Conservation (phyloP, 176 grass and related monocot species). For the Aegilops longissima region DNA sequence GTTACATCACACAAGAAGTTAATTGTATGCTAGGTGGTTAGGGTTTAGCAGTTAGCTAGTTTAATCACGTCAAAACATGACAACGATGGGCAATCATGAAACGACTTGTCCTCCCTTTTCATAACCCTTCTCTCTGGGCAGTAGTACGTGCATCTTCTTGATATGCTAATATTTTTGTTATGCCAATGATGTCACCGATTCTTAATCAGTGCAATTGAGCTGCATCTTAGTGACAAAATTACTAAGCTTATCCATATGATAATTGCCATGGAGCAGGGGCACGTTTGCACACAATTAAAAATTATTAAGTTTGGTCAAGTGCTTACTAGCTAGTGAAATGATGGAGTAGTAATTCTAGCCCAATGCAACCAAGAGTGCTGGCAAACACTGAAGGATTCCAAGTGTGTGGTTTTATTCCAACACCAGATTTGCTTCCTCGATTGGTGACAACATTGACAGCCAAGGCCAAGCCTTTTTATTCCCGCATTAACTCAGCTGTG, state of each 20-base stretch:
- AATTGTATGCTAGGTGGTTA: conserved; percentile 50
- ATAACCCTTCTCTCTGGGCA: conserved; percentile 14
- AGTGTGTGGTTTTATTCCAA: conserved; percentile 48
- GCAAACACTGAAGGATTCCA: conserved; percentile 46
- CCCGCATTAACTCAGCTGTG: conserved; percentile 22
- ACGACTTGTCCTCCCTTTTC: conserved; percentile 12
- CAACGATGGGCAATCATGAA: conserved; percentile 34
- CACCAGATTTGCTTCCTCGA: conserved; percentile 59
- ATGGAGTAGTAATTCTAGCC: conserved; percentile 17
- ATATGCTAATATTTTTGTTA: conserved; percentile 25
- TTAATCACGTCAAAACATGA: conserved; percentile 49
- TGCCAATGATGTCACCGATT: conserved; percentile 19
- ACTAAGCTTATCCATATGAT: conserved; percentile 27
- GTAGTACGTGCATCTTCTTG: conserved; percentile 25
- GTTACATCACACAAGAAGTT: conserved; percentile 42
- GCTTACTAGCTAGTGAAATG: conserved; percentile 29
- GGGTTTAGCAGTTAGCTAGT: conserved; percentile 39
- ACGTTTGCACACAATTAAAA: conserved; percentile 29
- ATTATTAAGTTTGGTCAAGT: neutral
- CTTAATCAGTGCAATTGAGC: conserved; percentile 3
- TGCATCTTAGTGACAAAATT: conserved; percentile 27
- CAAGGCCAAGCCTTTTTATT: conserved; percentile 28
- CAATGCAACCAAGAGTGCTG: conserved; percentile 39
- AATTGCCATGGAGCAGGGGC: conserved; percentile 7
- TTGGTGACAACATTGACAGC: conserved; percentile 44